These are phyloP conservation scores for Zygosaccharomyces pseudorouxii DNA, from an alignment of 805 yeast species.

Conservation along the genomic window DNA sequence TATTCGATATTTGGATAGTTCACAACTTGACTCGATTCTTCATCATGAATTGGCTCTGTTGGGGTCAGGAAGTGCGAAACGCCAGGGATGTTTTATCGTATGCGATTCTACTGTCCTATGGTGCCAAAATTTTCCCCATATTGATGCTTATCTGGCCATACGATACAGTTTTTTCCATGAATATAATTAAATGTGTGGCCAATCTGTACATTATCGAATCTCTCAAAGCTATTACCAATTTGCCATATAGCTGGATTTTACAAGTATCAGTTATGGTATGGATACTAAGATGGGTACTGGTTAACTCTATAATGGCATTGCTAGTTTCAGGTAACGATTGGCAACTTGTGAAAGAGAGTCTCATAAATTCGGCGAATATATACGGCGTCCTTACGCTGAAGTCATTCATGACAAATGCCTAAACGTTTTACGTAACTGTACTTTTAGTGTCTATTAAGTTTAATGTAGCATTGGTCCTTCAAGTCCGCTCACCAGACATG, in stretches of 20 bases:
- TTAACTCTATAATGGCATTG: slow-evolving; percentile 21
- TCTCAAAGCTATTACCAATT: slow-evolving; percentile 41
- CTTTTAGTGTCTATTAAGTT: background rate
- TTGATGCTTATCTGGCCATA: slow-evolving; percentile 96
- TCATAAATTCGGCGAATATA: slow-evolving; percentile 9
- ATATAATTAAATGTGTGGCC: slow-evolving; percentile 56
- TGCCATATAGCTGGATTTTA: slow-evolving; percentile 25
- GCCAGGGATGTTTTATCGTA: slow-evolving; percentile 45
- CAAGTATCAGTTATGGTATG: slow-evolving; percentile 18
- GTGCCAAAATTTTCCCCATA: slow-evolving; percentile 81
- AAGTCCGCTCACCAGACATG: slow-evolving; percentile 58
- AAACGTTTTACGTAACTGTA: background rate
- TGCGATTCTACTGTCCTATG: slow-evolving; percentile 69
- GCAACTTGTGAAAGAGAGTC: slow-evolving; percentile 7
- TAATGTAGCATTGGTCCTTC: slow-evolving; percentile 81
- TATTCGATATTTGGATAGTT: slow-evolving; percentile 43
- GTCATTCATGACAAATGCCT: background rate
- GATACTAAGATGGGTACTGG: slow-evolving; percentile 16
- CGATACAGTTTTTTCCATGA: slow-evolving; percentile 66
- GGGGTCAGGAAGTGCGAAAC: slow-evolving; percentile 28
- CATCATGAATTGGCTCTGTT: slow-evolving; percentile 24
- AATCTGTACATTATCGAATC: slow-evolving; percentile 65
- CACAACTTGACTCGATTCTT: slow-evolving; percentile 36
- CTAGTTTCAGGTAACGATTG: slow-evolving; percentile 20
- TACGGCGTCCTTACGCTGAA: background rate